Evolutionary conservation across 768 basidiomycete species (phyloP).

Genomic region (Tylopilus sp.): DNA sequence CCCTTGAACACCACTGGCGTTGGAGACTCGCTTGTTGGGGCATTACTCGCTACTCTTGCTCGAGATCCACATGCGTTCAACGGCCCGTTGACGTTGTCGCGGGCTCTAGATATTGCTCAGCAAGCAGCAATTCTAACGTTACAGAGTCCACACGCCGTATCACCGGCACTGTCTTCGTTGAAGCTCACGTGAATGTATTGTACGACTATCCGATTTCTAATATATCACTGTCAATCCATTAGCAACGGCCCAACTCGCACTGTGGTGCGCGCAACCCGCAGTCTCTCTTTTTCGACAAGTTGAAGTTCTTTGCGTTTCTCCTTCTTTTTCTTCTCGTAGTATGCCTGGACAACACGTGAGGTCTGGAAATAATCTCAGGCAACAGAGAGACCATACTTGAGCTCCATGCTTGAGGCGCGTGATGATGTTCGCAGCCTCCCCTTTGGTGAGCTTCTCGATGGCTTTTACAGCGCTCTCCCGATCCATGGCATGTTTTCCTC

Average conservation of each 20-base stretch:
- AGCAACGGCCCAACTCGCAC: slow-evolving; percentile 67
- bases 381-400: slow-evolving; percentile 39
- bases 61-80: slow-evolving; percentile 42
- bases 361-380: not conserved
- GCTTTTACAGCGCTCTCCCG: slow-evolving; percentile 18
- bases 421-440: slow-evolving; percentile 77
- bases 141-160: slow-evolving; percentile 57
- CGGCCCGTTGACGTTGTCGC: slow-evolving; percentile 41
- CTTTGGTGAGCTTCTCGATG: slow-evolving; percentile 59
- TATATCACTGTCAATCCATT: slow-evolving; percentile 11
- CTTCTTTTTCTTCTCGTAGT: slow-evolving; percentile 53
- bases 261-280: slow-evolving; percentile 47
- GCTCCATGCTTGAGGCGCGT: slow-evolving; percentile 76
- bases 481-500: slow-evolving; percentile 32
- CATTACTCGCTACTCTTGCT: slow-evolving; percentile 66
- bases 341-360: slow-evolving; percentile 35
- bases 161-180: slow-evolving; percentile 50
- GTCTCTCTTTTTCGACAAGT: slow-evolving; percentile 44
- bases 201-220: not conserved
- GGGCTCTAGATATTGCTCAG: slow-evolving; percentile 55
- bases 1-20: slow-evolving; percentile 83
- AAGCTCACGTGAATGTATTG: not conserved
- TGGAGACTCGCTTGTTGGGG: slow-evolving; percentile 87
- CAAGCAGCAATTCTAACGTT: slow-evolving; percentile 60
- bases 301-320: slow-evolving; percentile 34